Conservation (phyloP, 371 early-diverging fungal genomes). For the Circinella minor region DNA sequence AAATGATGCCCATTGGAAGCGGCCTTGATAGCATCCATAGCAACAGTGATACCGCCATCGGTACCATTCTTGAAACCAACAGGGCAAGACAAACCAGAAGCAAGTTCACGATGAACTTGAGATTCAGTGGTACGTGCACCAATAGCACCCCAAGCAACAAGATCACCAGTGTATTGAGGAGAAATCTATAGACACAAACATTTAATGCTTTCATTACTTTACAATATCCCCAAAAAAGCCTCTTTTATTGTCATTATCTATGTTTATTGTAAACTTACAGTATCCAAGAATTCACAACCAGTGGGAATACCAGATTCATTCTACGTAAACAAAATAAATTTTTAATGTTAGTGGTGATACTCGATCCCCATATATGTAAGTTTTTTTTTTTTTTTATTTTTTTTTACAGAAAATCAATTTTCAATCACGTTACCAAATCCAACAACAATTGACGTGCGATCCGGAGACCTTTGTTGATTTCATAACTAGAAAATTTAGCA, state of each 20-base stretch:
- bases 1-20: constrained; percentile 90
- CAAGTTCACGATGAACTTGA: constrained; percentile 88
- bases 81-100: constrained; percentile 91
- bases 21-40: constrained; percentile 89
- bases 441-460: constrained; percentile 77
- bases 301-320: constrained; percentile 83
- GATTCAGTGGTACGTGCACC: constrained; percentile 96
- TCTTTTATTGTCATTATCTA: too few relatives aligned
- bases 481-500: constrained; percentile 50
- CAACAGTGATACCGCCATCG: constrained; percentile 85
- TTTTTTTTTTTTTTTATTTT: too few relatives aligned
- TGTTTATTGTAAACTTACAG: constrained; percentile 34
- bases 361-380: background rate
- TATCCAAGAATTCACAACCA: constrained; percentile 86
- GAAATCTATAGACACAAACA: constrained; percentile 45
- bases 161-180: constrained; percentile 84
- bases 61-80: constrained; percentile 96
- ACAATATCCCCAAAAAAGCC: too few relatives aligned
- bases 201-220: too few relatives aligned
- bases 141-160: constrained; percentile 86
- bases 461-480: constrained; percentile 90
- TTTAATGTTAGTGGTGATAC: background rate
- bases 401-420: too few relatives aligned
- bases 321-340: constrained; percentile 15
- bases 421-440: constrained; percentile 49